Evolutionary conservation across 202 grass and related monocot species (phyloP), one percentile per base, ranked within the genome.

Genomic region (Saccharum hybrid): DNA sequence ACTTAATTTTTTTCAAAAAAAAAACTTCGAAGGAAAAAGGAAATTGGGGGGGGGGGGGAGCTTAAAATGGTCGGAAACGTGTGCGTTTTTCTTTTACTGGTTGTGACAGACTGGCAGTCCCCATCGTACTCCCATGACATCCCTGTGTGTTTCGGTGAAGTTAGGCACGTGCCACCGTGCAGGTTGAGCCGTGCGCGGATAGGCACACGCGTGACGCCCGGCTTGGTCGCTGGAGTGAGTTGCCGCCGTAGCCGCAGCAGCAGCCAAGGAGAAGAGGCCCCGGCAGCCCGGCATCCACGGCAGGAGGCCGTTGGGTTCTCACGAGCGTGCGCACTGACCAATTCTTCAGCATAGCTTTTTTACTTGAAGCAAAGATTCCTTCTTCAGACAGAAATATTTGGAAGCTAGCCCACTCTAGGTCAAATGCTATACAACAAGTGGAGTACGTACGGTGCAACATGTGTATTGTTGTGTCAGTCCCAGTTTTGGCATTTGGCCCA

Each of bases 241-340:
- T 57, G 52, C 2, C 18, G 18, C 18, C 18, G 51, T 45, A 2
- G 16, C 38, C 57, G 38, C 39, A 43, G 22, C n/a, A 11, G 37
- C n/a, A 60, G 10, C 34, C 38, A 12, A 76, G 3, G n/a, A 40
- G n/a, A 18, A 61, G 14, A 12, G 51, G 13, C 14, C 4, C 12
- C 49, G 15, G 49, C 49, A 52, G 4, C 5, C 15, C 33, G 33
- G 33, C 33, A 34, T 34, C 33, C 33, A 13, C 43, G 10, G 43
- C 66, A 87, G 56, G 16, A 71, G 39, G 56, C 72, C 65, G 74
- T 87, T 87, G 74, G 57, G 33, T 11, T 36, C 66, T 78, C 80
- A 43, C 71, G 70, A 52, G 71, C 14, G 30, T 19, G 52, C 30
- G 15, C 14, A 6, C 39, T 54, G 46, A 31, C 43, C 6, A 10